These are phyloP conservation scores for Orbilia javanica DNA, from an alignment of 2,329 filamentous ascomycete genomes.

Conservation along the genomic window DNA sequence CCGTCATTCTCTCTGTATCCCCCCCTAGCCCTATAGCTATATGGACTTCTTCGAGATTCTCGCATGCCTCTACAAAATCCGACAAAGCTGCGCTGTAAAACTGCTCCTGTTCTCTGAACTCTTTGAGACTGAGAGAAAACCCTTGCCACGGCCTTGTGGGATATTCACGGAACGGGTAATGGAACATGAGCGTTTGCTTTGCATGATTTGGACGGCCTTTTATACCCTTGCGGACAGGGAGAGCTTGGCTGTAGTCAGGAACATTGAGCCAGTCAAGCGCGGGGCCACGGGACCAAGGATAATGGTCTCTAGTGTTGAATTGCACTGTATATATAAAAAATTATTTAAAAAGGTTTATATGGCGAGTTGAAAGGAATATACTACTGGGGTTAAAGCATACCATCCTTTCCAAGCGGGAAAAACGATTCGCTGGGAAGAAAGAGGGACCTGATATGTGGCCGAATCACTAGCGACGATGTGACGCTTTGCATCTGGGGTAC, in stretches of 20 bases:
- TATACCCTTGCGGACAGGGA: constrained; percentile 30
- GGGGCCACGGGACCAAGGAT: constrained; percentile 42
- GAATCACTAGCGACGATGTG: background rate
- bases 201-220: constrained; percentile 39
- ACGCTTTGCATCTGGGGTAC: constrained; percentile 27
- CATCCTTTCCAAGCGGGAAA: constrained; percentile 44
- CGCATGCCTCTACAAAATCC: constrained; percentile 14
- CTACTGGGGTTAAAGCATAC: constrained; percentile 1
- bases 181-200: constrained; percentile 45
- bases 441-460: constrained; percentile 7
- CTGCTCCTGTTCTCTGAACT: constrained; percentile 31
- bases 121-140: constrained; percentile 12
- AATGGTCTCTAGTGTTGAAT: constrained; percentile 26
- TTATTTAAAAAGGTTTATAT: background rate
- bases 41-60: constrained; percentile 34
- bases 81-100: constrained; percentile 7
- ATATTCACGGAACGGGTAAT: constrained; percentile 43
- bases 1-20: constrained; percentile 26
- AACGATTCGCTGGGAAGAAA: constrained; percentile 47
- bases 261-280: background rate
- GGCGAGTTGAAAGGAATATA: background rate
- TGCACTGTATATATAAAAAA: constrained; percentile 4
- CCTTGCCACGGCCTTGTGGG: constrained; percentile 31
- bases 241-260: constrained; percentile 15
- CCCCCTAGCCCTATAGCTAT: constrained; percentile 35